Evolutionary conservation across 2,329 filamentous ascomycete species (phyloP).

Genomic region (Pezicula neosporulosa): DNA sequence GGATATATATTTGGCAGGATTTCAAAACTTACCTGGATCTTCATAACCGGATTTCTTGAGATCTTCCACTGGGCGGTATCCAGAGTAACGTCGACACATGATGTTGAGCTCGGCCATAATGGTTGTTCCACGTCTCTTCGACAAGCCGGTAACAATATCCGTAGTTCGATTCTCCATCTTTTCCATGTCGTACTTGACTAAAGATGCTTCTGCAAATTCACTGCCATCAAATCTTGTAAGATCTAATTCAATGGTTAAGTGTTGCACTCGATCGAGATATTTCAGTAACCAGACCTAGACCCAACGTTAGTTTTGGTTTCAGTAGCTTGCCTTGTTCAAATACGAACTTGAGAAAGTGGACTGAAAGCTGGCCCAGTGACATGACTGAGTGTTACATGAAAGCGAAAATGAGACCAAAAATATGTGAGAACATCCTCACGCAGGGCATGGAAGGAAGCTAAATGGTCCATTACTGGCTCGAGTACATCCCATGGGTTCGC

Average conservation of each 20-base stretch:
- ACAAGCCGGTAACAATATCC: slow-evolving; percentile 10
- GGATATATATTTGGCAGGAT: not conserved
- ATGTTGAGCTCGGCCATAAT: slow-evolving; percentile 14
- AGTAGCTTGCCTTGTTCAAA: not conserved
- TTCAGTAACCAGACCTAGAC: slow-evolving; percentile 14
- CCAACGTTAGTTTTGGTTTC: not conserved
- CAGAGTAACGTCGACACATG: slow-evolving; percentile 16
- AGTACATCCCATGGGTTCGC: slow-evolving; percentile 22
- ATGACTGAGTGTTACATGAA: slow-evolving; percentile 25
- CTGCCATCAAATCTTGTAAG: slow-evolving; percentile 24
- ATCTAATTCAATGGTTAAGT: slow-evolving; percentile 27
- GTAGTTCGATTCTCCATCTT: slow-evolving; percentile 14
- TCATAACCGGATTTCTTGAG: not conserved
- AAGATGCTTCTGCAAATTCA: slow-evolving; percentile 7
- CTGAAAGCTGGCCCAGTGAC: slow-evolving; percentile 21
- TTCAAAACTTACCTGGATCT: not conserved
- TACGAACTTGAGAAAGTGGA: slow-evolving; percentile 19
- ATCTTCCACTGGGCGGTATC: slow-evolving; percentile 5
- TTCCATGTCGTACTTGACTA: slow-evolving; percentile 9
- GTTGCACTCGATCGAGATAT: slow-evolving; percentile 19
- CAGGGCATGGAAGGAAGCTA: slow-evolving; percentile 15
- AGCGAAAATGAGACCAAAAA: slow-evolving; percentile 27
- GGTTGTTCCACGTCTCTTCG: slow-evolving; percentile 3
- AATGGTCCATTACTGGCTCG: slow-evolving; percentile 14
- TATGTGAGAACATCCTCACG: slow-evolving; percentile 26